Conservation (phyloP, 345 rosid species). For the Erucastrum elatum region DNA sequence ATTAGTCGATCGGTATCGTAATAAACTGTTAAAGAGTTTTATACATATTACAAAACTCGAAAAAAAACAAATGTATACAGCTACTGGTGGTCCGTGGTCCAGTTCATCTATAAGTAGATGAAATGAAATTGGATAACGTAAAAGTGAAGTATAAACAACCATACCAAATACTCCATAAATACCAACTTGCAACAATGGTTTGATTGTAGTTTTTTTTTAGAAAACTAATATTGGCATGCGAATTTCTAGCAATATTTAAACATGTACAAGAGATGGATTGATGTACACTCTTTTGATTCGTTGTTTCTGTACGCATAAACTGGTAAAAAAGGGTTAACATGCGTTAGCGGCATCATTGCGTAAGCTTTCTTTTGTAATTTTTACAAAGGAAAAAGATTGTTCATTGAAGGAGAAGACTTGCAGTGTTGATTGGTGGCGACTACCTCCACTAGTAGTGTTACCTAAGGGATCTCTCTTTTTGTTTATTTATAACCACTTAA, state of each 20-base stretch:
- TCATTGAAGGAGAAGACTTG: conserved; percentile 39
- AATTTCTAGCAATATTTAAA: conserved; percentile 3
- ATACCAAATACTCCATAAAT: conserved; percentile 34
- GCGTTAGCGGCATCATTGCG: conserved; percentile 27
- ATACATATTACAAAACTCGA: background rate
- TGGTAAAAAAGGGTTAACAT: background rate
- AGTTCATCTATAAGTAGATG: conserved; percentile 14
- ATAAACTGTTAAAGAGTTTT: background rate
- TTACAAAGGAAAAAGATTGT: background rate
- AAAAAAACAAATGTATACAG: background rate
- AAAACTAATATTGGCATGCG: conserved; percentile 17
- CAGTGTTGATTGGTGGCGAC: conserved; percentile 33
- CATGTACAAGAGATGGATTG: conserved; percentile 14
- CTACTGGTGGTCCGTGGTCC: conserved; percentile 28
- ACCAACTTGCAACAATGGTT: conserved; percentile 19
- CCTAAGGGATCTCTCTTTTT: background rate
- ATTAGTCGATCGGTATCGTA: background rate
- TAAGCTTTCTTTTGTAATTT: conserved; percentile 19
- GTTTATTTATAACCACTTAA: background rate
- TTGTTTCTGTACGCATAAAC: conserved; percentile 11
- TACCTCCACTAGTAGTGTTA: conserved; percentile 31
- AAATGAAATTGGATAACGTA: conserved; percentile 32
- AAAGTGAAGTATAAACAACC: conserved; percentile 30
- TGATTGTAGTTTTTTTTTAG: background rate
- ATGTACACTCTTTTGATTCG: conserved; percentile 30